phyloP scores from a whole-genome alignment of 495 filamentous ascomycete species.

The Neurospora sp. region DNA sequence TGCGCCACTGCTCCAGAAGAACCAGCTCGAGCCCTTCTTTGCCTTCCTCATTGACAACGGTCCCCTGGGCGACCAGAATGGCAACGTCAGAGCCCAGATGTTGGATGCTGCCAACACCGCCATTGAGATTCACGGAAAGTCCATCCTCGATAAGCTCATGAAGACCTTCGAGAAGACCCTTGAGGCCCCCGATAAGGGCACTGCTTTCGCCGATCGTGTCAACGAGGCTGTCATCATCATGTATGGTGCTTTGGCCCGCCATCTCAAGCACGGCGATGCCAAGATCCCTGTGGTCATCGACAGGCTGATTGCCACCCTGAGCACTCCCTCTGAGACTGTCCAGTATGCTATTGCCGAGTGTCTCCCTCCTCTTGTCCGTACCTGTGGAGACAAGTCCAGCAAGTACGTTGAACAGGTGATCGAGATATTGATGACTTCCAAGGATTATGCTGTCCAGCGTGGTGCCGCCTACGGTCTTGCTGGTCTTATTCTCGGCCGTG shows the following conservation, averaged over 20 bases:
- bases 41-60: conserved; percentile 76
- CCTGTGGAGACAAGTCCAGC: conserved; percentile 61
- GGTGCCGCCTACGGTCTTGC: conserved; percentile 93
- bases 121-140: conserved; percentile 66
- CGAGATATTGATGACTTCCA: conserved; percentile 68
- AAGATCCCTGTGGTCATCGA: conserved; percentile 79
- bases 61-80: conserved; percentile 70
- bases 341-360: conserved; percentile 94
- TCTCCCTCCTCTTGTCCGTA: conserved; percentile 76
- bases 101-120: conserved; percentile 80
- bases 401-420: conserved; percentile 74
- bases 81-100: conserved; percentile 74
- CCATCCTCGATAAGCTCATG: conserved; percentile 83
- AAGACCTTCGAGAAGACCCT: conserved; percentile 76
- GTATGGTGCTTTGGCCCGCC: conserved; percentile 84
- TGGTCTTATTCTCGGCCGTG: conserved; percentile 76
- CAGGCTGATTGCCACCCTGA: conserved; percentile 71
- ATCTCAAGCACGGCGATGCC: conserved; percentile 71
- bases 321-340: conserved; percentile 92
- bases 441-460: conserved; percentile 81
- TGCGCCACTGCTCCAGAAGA: conserved; percentile 53
- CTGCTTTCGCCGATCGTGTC: conserved; percentile 68
- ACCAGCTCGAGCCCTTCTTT: conserved; percentile 64
- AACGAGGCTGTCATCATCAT: conserved; percentile 97
- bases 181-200: conserved; percentile 68